These are phyloP conservation scores for Mytilinidion resinicola DNA, from an alignment of 495 filamentous ascomycete genomes.

Conservation along the genomic window DNA sequence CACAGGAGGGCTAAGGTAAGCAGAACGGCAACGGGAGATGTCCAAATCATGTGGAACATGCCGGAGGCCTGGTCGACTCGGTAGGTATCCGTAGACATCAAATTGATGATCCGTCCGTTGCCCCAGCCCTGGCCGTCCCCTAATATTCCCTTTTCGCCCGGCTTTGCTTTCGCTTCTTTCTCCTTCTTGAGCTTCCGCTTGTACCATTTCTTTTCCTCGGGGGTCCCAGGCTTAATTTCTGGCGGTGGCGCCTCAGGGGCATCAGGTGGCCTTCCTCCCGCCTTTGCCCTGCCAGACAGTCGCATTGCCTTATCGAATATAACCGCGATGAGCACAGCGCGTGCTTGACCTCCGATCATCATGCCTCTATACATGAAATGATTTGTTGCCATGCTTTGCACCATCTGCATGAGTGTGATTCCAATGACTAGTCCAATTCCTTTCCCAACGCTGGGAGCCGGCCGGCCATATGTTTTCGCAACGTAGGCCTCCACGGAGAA, in stretches of 20 bases:
- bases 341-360: constrained; percentile 38
- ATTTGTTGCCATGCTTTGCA: constrained; percentile 37
- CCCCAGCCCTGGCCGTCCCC: constrained; percentile 77
- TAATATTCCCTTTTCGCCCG: constrained; percentile 43
- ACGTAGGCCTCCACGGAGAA: constrained; percentile 61
- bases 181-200: constrained; percentile 41
- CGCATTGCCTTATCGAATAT: constrained; percentile 46
- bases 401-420: constrained; percentile 37
- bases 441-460: constrained; percentile 31
- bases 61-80: constrained; percentile 78
- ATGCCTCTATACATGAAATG: constrained; percentile 42
- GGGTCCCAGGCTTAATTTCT: constrained; percentile 34
- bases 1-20: constrained; percentile 72
- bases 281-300: constrained; percentile 37
- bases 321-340: constrained; percentile 39
- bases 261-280: constrained; percentile 36
- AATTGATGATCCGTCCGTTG: constrained; percentile 80
- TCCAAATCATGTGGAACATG: constrained; percentile 88
- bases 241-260: constrained; percentile 22
- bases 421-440: constrained; percentile 39
- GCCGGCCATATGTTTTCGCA: constrained; percentile 33
- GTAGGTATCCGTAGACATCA: constrained; percentile 93
- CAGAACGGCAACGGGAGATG: constrained; percentile 67
- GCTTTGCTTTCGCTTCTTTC: constrained; percentile 32
- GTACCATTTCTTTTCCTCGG: constrained; percentile 43